Evolutionary conservation across 2,329 filamentous ascomycete species (phyloP), one percentile per base, ranked within the genome.

Genomic region (Aspergillus fructus): DNA sequence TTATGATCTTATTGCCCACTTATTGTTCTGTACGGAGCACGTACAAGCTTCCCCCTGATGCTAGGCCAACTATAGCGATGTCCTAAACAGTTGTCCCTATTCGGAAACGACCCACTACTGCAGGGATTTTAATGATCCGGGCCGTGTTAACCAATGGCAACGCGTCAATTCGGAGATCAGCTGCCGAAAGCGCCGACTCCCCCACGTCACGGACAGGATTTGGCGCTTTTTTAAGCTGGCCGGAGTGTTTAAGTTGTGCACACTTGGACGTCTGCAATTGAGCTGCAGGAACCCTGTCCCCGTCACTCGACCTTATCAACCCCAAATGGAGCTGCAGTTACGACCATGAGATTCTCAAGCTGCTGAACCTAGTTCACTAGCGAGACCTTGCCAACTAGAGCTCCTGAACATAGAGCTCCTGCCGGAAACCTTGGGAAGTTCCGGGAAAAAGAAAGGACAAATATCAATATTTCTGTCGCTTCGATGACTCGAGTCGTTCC

Each of bases 101-200:
- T n/a, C 7, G 59, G 63, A 19, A 56, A 45, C 15, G 59, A 50
- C 58, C 61, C 64, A 59, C 61, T 39, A 4, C 13, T n/a, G 23
- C 58, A 56, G 62, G 58, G 53, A 47, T 59, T 59, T 51, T 42
- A 47, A 60, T 64, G 55, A 63, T 63, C 60, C 63, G 60, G 49
- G 30, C 58, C 59, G 58, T 43, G 21, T 34, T 55, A 49, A 58
- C 69, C 69, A 72, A 70, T 72, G 39, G 64, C 37, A 62, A 54
- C 13, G 50, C 21, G 40, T 46, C 51, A 59, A 62, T 33, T 56
- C 59, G 55, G 43, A 61, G 49, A 60, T 55, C 52, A 41, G 59
- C 62, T 66, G 58, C 62, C 65, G 61, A 71, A 70, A 64, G 62
- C 68, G 70, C 68, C 66, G 65, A 64, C 61, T 67, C 63, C 66